Percentiles rank a stretch among this genome's conserved stretches.
Evolutionary conservation across 139 green algal species (phyloP).

Genomic region (Volvox africanus): DNA sequence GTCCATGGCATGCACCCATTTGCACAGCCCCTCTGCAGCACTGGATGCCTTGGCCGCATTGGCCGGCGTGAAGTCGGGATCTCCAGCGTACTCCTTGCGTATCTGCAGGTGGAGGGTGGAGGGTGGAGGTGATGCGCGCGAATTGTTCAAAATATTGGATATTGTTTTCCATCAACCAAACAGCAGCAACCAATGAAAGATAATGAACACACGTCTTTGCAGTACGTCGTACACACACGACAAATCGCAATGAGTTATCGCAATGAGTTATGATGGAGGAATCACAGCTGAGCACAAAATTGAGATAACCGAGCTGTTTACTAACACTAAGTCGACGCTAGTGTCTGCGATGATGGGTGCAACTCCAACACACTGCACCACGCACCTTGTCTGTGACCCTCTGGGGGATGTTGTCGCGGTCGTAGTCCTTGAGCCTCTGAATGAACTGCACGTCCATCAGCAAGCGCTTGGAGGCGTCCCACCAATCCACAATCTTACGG

Average conservation of each 20-base stretch:
- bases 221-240: too few species aligned
- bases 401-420: slow-evolving; percentile 86
- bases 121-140: not conserved
- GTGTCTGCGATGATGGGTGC: not conserved
- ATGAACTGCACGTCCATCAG: slow-evolving; percentile 82
- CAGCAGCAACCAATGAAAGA: too few species aligned
- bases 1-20: slow-evolving; percentile 88
- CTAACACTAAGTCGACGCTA: too few species aligned
- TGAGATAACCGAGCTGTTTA: too few species aligned
- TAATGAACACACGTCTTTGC: too few species aligned
- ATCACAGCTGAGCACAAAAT: too few species aligned
- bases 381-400: slow-evolving; percentile 63
- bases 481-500: slow-evolving; percentile 85
- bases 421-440: slow-evolving; percentile 78
- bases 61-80: slow-evolving; percentile 78
- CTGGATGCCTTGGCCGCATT: slow-evolving; percentile 74
- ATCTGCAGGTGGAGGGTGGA: slow-evolving; percentile 54
- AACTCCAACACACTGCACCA: too few species aligned
- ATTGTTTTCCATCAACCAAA: too few species aligned
- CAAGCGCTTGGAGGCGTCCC: slow-evolving; percentile 81
- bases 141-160: too few species aligned
- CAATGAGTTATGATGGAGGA: too few species aligned
- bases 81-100: slow-evolving; percentile 69
- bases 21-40: slow-evolving; percentile 80
- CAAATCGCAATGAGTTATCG: too few species aligned